Base-by-base conservation (phyloP, 2,329 filamentous ascomycete species). In the Clonostachys sp. region DNA sequence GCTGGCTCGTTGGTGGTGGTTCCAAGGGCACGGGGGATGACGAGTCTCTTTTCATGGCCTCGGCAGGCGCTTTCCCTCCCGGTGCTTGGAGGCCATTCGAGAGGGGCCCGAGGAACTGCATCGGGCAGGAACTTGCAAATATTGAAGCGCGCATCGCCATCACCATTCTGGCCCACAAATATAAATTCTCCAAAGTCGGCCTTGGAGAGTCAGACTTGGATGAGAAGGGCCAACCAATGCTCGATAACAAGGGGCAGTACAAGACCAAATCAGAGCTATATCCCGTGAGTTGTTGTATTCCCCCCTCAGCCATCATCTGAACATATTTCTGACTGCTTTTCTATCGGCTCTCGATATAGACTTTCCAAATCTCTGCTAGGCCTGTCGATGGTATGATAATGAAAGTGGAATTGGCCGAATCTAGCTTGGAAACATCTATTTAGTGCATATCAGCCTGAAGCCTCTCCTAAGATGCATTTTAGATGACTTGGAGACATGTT, bases 41-140 rank as follows among this genome's bases (percentile, higher is more conserved):
- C 71, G 24, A 30, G 24, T 30, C 24, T 30, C 24, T 30, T 30
- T 30, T 30, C 24, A 30, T 30, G 24, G 24, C 38, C 38, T n/a
- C 36, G 36, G 7, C 14, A 14, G 41, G 20, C 13, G 10, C 13
- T n/a, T 16, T 42, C 20, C 41, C 36, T 12, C 41, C 17, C 4
- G 20, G 17, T 47, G 72, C 70, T 66, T 66, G 51, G 48, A 50
- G 74, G 12, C 64, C 73, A 1, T 79, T 78, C 53, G 69, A 72
- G 48, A 65, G 68, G 45, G 74, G 74, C 1, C 65, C 67, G 6
- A 54, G 75, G 12, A 74, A 70, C 34, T 79, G 75, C 51, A 67
- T 79, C 17, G 75, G 75, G 2, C 71, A 77, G 53, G 69, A 73
- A 49, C 59, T 79, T 34, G 75, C 72, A 2, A 70, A 73, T 62